These are phyloP conservation scores for Fusarium anthophilum DNA, from an alignment of 2,329 filamentous ascomycete genomes.

Conservation along the genomic window DNA sequence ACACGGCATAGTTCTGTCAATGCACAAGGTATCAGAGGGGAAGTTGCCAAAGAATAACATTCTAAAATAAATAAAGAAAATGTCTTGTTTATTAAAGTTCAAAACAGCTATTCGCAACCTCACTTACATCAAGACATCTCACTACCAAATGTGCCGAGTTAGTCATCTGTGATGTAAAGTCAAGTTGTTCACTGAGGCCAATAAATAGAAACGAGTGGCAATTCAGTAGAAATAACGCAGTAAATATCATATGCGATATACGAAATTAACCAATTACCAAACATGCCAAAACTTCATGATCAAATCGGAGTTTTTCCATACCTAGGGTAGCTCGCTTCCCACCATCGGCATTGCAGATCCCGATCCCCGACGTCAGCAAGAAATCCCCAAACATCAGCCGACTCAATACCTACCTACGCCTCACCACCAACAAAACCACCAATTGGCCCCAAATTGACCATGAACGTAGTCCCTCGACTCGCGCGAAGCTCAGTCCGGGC, in stretches of 20 bases:
- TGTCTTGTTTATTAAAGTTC: neutral
- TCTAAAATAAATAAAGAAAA: neutral
- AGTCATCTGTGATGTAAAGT: neutral
- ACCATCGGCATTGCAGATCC: conserved; percentile 27
- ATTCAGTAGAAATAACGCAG: neutral
- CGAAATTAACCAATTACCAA: neutral
- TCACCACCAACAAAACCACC: conserved; percentile 10
- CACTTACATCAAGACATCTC: neutral
- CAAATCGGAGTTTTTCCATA: neutral
- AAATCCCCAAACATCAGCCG: conserved; percentile 42
- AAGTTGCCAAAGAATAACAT: neutral
- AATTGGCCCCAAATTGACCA: conserved; percentile 40
- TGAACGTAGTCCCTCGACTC: conserved; percentile 53
- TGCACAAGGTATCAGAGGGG: neutral
- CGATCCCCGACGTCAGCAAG: conserved; percentile 40
- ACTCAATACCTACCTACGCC: conserved; percentile 23
- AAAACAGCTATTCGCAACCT: neutral
- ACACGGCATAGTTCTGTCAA: neutral
- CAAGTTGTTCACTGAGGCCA: neutral
- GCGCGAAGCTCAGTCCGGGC: conserved; percentile 45
- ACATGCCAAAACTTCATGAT: neutral
- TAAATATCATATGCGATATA: neutral
- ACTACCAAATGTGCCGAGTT: too few relatives aligned
- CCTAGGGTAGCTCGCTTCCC: neutral
- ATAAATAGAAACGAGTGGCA: neutral